Evolutionary conservation across 2,329 filamentous ascomycete species (phyloP), one percentile per base, ranked within the genome.

Genomic region (Sclerotinia nivalis): DNA sequence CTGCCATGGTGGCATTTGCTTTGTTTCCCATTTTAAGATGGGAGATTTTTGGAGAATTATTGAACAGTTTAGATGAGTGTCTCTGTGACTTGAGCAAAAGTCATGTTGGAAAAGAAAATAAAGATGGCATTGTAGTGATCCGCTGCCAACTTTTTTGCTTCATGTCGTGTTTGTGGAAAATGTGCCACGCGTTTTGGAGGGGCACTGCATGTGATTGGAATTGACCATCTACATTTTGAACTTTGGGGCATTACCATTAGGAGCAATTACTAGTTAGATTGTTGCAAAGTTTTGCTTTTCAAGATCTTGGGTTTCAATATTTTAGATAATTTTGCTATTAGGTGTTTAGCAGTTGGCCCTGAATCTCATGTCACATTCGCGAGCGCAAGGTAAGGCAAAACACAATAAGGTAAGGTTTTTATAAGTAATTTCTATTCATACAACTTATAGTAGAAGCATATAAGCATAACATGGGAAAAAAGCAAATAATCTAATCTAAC

Each of bases 161-260:
- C 4, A 28, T 25, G n/a, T 40, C 40, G 61, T 52, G 20, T 47
- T 47, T 2, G 12, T 52, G 31, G 49, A 28, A 54, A 55, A 56
- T 40, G 25, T 56, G 37, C 64, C 64, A 50, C 64, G 50, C 64
- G 50, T 20, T 66, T 64, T 52, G 47, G 60, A 64, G 60, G 60
- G 60, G 60, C 31, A 64, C 6, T 2, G 22, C 59, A 62, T 62
- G 43, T 62, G 59, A 62, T 61, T 34, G 25, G 43, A 34, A 47
- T 61, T 31, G 58, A 13, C 10, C 10, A 25, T 47, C 28, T 8
- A 47, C 18, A 45, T 61, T 31, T 34, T 47, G 2, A 25, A 2
- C 1, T 28, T 47, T 61, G n/a, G n/a, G 4, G 18, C 25, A 10
- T 22, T 61, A 47, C 13, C 50, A 47, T 28, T n/a, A 40, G 18